These are phyloP conservation scores for Neurospora cerealis DNA, from an alignment of 495 filamentous ascomycete genomes.

Conservation along the genomic window DNA sequence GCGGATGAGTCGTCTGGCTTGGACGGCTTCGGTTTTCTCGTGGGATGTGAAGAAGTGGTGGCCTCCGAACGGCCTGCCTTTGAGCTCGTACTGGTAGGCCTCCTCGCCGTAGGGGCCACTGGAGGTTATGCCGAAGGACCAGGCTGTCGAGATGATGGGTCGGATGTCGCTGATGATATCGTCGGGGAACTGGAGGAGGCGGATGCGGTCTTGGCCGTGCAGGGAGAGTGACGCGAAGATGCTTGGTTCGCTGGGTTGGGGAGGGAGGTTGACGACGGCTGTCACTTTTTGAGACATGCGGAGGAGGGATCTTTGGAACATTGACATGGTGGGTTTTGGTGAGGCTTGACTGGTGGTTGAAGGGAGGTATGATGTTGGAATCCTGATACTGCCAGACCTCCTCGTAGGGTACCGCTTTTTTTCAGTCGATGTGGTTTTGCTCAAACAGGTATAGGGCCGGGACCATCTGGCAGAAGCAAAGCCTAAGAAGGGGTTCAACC, in stretches of 20 bases:
- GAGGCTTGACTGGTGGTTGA: not conserved
- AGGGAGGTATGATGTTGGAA: not conserved
- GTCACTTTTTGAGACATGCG: not conserved
- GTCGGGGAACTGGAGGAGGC: conserved; percentile 12
- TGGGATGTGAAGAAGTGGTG: not conserved
- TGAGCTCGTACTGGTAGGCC: conserved; percentile 9
- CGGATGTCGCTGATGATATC: conserved; percentile 17
- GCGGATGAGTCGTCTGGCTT: conserved; percentile 9
- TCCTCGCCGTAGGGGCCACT: not conserved
- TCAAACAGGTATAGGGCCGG: too few relatives aligned
- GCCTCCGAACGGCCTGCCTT: conserved; percentile 9
- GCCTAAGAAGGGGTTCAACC: too few relatives aligned
- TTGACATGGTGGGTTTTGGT: not conserved
- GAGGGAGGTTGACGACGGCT: not conserved
- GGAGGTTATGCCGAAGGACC: conserved; percentile 6
- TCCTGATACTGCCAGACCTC: too few relatives aligned
- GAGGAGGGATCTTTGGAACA: not conserved
- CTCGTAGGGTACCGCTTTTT: too few relatives aligned
- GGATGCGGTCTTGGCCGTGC: conserved; percentile 9
- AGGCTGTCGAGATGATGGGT: conserved; percentile 19
- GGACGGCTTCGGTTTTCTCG: not conserved
- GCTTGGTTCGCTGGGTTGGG: not conserved
- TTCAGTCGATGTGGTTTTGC: too few relatives aligned
- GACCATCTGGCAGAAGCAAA: too few relatives aligned
- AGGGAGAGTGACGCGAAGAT: conserved; percentile 10